Evolutionary conservation across 495 filamentous ascomycete genomes (phyloP).

Genomic region (Usnea hakonensis): DNA sequence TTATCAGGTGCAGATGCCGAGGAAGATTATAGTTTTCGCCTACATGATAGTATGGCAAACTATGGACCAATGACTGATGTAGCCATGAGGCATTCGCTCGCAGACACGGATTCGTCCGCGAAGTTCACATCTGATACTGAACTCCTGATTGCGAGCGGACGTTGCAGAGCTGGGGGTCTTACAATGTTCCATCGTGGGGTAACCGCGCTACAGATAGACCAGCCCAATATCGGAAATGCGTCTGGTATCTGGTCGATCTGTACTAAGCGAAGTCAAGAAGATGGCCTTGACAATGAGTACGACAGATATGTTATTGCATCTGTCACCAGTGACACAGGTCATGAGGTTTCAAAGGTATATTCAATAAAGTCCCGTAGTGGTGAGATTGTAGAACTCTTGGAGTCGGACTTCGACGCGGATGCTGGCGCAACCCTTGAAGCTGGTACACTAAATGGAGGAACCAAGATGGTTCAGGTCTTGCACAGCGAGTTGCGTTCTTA

Average conservation of each 20-base stretch:
- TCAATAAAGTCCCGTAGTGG: constrained; percentile 50
- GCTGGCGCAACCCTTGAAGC: constrained; percentile 76
- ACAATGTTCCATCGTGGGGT: constrained; percentile 69
- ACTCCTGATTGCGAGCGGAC: constrained; percentile 63
- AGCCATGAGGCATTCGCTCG: constrained; percentile 48
- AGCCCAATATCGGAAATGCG: constrained; percentile 42
- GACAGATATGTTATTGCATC: constrained; percentile 66
- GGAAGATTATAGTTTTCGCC: constrained; percentile 57
- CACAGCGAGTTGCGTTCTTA: constrained; percentile 79
- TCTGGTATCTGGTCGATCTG: constrained; percentile 57
- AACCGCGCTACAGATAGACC: constrained; percentile 54
- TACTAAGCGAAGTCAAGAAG: constrained; percentile 40
- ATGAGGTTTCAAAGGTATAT: constrained; percentile 48
- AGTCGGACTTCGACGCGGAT: constrained; percentile 83
- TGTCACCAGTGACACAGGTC: constrained; percentile 47
- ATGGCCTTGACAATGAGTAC: constrained; percentile 38
- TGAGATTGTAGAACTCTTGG: constrained; percentile 56
- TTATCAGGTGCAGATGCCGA: constrained; percentile 15
- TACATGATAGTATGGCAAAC: constrained; percentile 69
- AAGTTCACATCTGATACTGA: constrained; percentile 52
- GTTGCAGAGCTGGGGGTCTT: constrained; percentile 59
- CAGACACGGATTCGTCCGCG: constrained; percentile 29
- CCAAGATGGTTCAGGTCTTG: constrained; percentile 75
- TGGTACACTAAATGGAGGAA: constrained; percentile 63
- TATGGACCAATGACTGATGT: constrained; percentile 71